phyloP scores from a whole-genome alignment of 2,329 filamentous ascomycete species.

The Sporothrix phasma region DNA sequence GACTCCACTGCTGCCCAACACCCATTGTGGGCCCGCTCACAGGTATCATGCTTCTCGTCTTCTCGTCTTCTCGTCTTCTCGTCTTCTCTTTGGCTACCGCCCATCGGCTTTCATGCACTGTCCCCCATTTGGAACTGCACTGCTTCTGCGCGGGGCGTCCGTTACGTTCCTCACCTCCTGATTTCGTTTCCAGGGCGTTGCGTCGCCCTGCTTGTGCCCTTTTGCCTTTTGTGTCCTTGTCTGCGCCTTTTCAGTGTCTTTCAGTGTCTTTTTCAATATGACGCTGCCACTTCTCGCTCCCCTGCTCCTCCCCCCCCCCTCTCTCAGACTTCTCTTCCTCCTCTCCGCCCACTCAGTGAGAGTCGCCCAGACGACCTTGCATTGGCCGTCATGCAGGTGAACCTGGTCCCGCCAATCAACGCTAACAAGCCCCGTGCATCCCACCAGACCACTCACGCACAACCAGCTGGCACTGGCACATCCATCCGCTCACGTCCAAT shows the following conservation, averaged over 20 bases:
- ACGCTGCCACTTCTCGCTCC: too few relatives aligned
- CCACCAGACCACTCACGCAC: conserved; percentile 19
- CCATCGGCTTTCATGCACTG: not conserved
- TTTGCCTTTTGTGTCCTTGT: not conserved
- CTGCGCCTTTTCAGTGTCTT: not conserved
- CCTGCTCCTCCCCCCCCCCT: not conserved
- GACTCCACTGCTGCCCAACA: conserved; percentile 19
- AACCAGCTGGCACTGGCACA: conserved; percentile 18
- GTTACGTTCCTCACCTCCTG: not conserved
- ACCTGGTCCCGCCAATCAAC: conserved; percentile 18
- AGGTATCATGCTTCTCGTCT: not conserved
- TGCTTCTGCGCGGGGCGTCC: not conserved
- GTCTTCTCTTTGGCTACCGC: not conserved
- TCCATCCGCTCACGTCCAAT: conserved; percentile 6
- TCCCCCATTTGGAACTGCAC: not conserved
- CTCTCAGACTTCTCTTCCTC: not conserved
- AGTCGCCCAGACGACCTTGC: conserved; percentile 9
- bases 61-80: not conserved
- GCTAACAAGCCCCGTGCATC: conserved; percentile 16
- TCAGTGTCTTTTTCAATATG: not conserved
- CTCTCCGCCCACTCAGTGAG: not conserved
- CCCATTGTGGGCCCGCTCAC: not conserved
- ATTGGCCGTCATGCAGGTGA: conserved; percentile 17
- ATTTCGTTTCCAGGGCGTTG: conserved; percentile 4
- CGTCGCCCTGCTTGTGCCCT: not conserved